Evolutionary conservation across 495 filamentous ascomycete genomes (phyloP), one percentile per base, ranked within the genome.

Genomic region (Staphylotrichum tortipilum): DNA sequence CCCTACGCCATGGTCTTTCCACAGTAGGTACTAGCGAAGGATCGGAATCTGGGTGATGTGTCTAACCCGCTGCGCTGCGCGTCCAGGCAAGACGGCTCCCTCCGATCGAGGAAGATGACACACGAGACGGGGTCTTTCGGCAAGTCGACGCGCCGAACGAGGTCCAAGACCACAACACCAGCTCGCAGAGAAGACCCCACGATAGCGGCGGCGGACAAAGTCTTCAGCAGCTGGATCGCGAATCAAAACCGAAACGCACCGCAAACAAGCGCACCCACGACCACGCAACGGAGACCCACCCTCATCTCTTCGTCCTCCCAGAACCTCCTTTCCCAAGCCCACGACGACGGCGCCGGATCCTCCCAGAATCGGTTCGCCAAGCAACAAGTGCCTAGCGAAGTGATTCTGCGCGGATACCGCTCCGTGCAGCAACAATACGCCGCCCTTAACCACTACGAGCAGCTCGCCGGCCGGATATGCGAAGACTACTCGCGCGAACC

Each of bases 401-500:
- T 90, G 49, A 81, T 94, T 22, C 71, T 95, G 21, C 83, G 86
- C 52, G 89, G 89, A n/a, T 94, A 87, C 66, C 78, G 80, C 29
- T 74, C 74, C 30, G 75, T 82, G 37, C 71, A 76, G 31, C 72
- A 77, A 23, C 86, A 92, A 68, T 94, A 88, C 73, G 85, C 88
- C 26, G 88, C 87, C 21, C 84, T 95, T 53, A 81, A 83, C 59
- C 82, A 85, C 61, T 95, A 83, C 65, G 89, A 95, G 71, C 75
- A 81, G 41, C 81, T 89, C 35, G 77, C 74, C 42, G 89, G 89
- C 31, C 68, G 80, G 48, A 89, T 95, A 60, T 91, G 86, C 64
- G 89, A 95, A 68, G 88, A 94, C 64, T 95, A 95, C 65, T 78
- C 86, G 4, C 81, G 89, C 49, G 78, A 82, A 21, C 76, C 83